These are phyloP conservation scores for Cytospora mali DNA, from an alignment of 2,329 filamentous ascomycete species.

Conservation along the genomic window DNA sequence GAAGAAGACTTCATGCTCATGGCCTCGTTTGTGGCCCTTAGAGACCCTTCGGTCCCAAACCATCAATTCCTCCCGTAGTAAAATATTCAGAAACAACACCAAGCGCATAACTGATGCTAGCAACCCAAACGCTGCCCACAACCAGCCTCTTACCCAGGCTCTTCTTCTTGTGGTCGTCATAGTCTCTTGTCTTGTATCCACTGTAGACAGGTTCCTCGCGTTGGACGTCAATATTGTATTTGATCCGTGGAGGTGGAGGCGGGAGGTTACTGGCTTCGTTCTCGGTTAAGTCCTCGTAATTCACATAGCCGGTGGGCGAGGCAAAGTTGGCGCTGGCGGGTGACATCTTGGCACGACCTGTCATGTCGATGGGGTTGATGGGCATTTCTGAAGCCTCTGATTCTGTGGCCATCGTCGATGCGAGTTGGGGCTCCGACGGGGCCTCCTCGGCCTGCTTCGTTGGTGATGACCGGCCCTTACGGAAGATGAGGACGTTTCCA, in stretches of 20 bases:
- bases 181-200: slow-evolving; percentile 35
- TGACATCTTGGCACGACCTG: slow-evolving; percentile 42
- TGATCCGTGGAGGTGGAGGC: slow-evolving; percentile 38
- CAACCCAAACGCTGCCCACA: slow-evolving; percentile 57
- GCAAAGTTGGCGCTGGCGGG: slow-evolving; percentile 60
- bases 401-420: background rate
- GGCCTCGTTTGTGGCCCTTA: background rate
- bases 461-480: slow-evolving; percentile 50
- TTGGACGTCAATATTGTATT: slow-evolving; percentile 47
- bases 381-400: slow-evolving; percentile 20
- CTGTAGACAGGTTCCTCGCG: slow-evolving; percentile 53
- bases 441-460: slow-evolving; percentile 20
- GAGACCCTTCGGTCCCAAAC: slow-evolving; percentile 39
- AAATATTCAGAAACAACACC: slow-evolving; percentile 63
- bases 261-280: slow-evolving; percentile 36
- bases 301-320: slow-evolving; percentile 67
- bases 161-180: slow-evolving; percentile 37
- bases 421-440: slow-evolving; percentile 22
- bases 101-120: slow-evolving; percentile 58
- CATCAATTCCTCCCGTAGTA: slow-evolving; percentile 49
- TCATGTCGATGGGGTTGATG: slow-evolving; percentile 64
- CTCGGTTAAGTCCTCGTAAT: slow-evolving; percentile 52
- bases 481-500: slow-evolving; percentile 67
- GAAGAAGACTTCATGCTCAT: background rate
- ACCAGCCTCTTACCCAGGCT: slow-evolving; percentile 51